Conservation (phyloP, 495 filamentous ascomycete species). For the Aspergillus sclerotiicarbonarius region DNA sequence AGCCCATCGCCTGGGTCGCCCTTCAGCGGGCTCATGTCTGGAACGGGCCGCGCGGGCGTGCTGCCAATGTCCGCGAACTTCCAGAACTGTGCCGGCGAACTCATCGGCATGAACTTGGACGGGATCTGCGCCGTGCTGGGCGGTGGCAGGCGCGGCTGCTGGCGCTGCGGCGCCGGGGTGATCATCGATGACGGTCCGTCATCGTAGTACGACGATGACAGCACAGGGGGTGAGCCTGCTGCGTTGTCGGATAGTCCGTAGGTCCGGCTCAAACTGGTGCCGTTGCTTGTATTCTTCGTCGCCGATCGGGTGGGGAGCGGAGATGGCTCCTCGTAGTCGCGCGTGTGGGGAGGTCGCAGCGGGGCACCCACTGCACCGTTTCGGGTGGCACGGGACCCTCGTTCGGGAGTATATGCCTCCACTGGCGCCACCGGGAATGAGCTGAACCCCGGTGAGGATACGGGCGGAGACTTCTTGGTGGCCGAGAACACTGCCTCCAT, state of each 20-base stretch:
- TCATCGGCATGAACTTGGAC: conserved; percentile 92
- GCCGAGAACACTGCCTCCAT: conserved; percentile 42
- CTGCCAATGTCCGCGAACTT: conserved; percentile 70
- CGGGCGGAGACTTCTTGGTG: conserved; percentile 53
- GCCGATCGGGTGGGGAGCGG: conserved; percentile 51
- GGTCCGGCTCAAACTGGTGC: conserved; percentile 43
- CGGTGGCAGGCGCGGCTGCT: conserved; percentile 79
- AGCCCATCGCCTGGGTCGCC: conserved; percentile 44
- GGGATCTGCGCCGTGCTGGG: conserved; percentile 88
- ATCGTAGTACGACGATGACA: conserved; percentile 65
- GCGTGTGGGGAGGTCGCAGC: conserved; percentile 33
- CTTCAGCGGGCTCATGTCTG: conserved; percentile 62
- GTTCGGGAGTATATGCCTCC: conserved; percentile 48
- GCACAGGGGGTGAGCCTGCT: conserved; percentile 64
- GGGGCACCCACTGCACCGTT: conserved; percentile 34
- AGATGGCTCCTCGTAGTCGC: conserved; percentile 55
- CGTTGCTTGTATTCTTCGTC: conserved; percentile 54
- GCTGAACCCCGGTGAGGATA: conserved; percentile 46
- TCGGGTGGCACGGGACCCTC: conserved; percentile 40
- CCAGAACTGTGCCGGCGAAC: conserved; percentile 97
- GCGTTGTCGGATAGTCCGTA: conserved; percentile 59
- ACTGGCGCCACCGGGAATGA: conserved; percentile 48
- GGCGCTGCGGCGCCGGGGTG: conserved; percentile 80
- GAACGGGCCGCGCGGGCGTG: conserved; percentile 67
- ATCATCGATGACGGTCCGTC: conserved; percentile 60